phyloP scores from a whole-genome alignment of 2,329 filamentous ascomycete genomes.

The Furcasterigmium sp. region DNA sequence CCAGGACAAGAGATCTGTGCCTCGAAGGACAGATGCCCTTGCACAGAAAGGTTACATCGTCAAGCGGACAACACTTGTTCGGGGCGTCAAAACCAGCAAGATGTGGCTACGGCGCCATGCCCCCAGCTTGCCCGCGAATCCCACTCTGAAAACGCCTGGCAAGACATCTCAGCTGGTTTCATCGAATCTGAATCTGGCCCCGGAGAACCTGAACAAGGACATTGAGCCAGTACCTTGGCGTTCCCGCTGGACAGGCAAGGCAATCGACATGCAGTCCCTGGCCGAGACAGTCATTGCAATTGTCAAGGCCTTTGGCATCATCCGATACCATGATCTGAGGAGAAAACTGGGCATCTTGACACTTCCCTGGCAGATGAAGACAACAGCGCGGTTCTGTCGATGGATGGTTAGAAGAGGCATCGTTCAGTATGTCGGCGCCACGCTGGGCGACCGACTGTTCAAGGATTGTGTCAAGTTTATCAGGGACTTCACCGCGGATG shows the following conservation, averaged over 20 bases:
- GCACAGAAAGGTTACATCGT: conserved; percentile 57
- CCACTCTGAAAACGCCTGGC: conserved; percentile 8
- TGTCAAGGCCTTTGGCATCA: conserved; percentile 51
- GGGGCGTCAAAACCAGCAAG: conserved; percentile 57
- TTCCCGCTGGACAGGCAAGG: conserved; percentile 49
- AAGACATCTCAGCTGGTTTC: background rate
- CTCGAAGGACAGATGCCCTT: conserved; percentile 54
- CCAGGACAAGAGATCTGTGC: conserved; percentile 60
- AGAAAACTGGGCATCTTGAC: conserved; percentile 50
- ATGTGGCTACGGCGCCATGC: conserved; percentile 55
- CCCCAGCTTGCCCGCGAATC: conserved; percentile 31
- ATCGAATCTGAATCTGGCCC: conserved; percentile 15
- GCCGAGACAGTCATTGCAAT: conserved; percentile 53
- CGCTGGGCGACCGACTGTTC: conserved; percentile 47
- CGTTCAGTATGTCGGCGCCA: conserved; percentile 52
- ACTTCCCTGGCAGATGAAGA: conserved; percentile 55
- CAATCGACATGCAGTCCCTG: conserved; percentile 53
- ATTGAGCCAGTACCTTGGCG: conserved; percentile 53
- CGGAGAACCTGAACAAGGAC: conserved; percentile 26
- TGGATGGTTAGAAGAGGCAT: conserved; percentile 52
- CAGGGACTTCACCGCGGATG: conserved; percentile 48
- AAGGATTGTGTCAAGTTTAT: conserved; percentile 58
- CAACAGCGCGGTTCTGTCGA: conserved; percentile 51
- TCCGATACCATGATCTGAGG: conserved; percentile 53
- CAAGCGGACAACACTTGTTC: conserved; percentile 54